Conservation (phyloP, 2,329 filamentous ascomycete species). For the Drechslerella coelobrocha region DNA sequence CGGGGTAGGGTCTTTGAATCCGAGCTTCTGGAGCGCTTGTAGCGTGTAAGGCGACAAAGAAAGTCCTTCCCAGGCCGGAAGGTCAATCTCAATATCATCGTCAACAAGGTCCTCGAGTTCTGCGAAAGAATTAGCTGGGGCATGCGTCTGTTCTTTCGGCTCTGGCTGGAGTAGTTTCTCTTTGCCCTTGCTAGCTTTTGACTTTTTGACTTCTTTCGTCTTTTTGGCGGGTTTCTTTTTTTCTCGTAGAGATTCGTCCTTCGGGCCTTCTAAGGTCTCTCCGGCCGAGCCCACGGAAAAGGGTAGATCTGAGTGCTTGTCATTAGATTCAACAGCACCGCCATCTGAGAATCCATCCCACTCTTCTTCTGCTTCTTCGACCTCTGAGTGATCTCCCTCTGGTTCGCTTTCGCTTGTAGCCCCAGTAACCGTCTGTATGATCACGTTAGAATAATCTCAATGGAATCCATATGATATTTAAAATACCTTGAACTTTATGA, state of each 20-base stretch:
- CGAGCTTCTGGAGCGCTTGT: conserved; percentile 76
- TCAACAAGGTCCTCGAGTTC: conserved; percentile 56
- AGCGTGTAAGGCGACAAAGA: conserved; percentile 75
- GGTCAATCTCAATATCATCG: conserved; percentile 63
- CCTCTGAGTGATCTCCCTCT: conserved; percentile 54
- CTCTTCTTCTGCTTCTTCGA: conserved; percentile 55
- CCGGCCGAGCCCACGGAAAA: neutral
- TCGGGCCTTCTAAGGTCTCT: neutral
- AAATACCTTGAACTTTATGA: conserved; percentile 60
- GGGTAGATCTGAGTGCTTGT: neutral
- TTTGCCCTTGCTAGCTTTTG: conserved; percentile 54
- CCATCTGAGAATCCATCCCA: conserved; percentile 56
- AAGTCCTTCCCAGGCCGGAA: conserved; percentile 79
- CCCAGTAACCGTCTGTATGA: conserved; percentile 56
- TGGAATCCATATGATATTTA: too few species aligned
- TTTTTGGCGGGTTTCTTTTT: conserved; percentile 52
- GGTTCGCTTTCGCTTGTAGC: conserved; percentile 56
- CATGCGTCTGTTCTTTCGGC: conserved; percentile 13
- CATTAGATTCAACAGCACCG: conserved; percentile 55
- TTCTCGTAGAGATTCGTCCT: conserved; percentile 56
- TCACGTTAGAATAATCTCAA: too few species aligned
- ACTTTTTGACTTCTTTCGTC: conserved; percentile 9
- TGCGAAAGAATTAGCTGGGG: conserved; percentile 52
- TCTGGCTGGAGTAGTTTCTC: conserved; percentile 53
- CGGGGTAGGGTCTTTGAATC: conserved; percentile 78